These are phyloP conservation scores for Piloderma croceum DNA, from an alignment of 768 basidiomycete genomes.

Conservation along the genomic window DNA sequence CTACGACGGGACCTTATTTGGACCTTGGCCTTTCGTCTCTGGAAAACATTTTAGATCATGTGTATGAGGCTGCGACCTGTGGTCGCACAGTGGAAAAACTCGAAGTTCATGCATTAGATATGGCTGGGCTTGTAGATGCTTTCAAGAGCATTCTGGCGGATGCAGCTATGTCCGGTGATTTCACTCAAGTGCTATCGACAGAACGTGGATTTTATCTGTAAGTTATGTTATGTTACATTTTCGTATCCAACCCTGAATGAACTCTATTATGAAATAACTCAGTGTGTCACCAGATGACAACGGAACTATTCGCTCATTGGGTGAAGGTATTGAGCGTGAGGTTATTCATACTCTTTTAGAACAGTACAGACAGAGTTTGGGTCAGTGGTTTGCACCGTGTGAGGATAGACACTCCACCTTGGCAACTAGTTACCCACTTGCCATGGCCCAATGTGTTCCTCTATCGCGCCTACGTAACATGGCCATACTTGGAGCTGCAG, in stretches of 20 bases:
- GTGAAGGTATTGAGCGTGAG: background rate
- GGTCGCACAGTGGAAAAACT: background rate
- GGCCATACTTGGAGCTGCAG: conserved; percentile 1
- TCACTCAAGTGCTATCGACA: background rate
- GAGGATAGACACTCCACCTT: background rate
- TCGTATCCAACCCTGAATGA: background rate
- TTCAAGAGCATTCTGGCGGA: background rate
- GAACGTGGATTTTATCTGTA: background rate
- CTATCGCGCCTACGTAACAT: conserved; percentile 1
- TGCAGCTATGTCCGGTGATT: background rate
- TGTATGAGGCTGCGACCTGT: background rate
- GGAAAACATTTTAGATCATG: background rate
- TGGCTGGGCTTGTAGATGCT: background rate
- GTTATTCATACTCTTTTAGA: background rate
- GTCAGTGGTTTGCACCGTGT: background rate
- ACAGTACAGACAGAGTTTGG: background rate
- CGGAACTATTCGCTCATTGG: background rate
- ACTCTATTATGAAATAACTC: background rate
- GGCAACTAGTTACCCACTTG: background rate
- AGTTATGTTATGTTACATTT: background rate
- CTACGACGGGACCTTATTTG: background rate
- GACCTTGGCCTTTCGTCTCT: background rate
- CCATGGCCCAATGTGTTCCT: background rate
- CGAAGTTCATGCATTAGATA: background rate
- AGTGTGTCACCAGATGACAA: no score